Conservation (phyloP, 2,329 filamentous ascomycete genomes). For the Colletotrichum sp. region DNA sequence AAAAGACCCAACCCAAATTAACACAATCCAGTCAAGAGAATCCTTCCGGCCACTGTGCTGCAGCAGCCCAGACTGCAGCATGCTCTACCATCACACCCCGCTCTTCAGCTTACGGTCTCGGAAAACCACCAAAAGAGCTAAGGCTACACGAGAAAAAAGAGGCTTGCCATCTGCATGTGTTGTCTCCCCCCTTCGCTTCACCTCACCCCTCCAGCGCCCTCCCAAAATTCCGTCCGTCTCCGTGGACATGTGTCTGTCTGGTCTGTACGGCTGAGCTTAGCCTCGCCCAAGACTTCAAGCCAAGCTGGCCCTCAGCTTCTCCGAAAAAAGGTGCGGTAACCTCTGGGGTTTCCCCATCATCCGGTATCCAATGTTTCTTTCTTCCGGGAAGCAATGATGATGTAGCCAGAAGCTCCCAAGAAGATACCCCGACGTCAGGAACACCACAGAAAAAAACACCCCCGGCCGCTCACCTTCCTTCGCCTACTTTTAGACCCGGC, state of each 20-base stretch:
- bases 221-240: neutral
- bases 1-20: neutral
- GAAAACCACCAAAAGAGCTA: neutral
- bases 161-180: neutral
- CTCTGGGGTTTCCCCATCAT: neutral
- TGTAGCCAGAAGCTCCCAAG: neutral
- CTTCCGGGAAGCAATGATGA: neutral
- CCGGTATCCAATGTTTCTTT: neutral
- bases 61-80: neutral
- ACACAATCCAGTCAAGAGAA: neutral
- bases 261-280: constrained; percentile 1
- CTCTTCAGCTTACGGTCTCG: constrained; percentile 9
- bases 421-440: neutral
- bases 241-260: neutral
- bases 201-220: neutral
- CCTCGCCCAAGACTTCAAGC: neutral
- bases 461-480: neutral
- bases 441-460: neutral
- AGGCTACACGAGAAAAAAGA: neutral
- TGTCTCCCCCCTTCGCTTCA: neutral
- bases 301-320: neutral
- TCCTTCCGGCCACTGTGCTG: constrained; percentile 1
- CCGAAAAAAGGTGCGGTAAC: neutral
- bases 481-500: neutral
- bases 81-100: neutral